These are phyloP conservation scores for Hypoxylon sp. DNA, from an alignment of 2,329 filamentous ascomycete species.

Conservation along the genomic window DNA sequence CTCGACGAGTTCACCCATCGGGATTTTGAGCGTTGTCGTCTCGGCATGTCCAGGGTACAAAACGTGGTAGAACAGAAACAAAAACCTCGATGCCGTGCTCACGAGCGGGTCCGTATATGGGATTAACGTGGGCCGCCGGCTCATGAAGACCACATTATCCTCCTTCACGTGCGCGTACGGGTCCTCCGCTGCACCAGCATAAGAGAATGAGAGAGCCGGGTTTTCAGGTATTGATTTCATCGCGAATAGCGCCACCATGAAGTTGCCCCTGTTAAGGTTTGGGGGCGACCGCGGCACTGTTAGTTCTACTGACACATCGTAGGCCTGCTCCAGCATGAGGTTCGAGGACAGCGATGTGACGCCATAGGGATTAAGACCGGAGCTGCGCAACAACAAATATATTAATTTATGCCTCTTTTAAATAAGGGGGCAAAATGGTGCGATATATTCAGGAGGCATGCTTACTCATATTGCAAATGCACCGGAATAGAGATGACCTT, in stretches of 20 bases:
- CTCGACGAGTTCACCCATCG: conserved; percentile 79
- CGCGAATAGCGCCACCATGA: conserved; percentile 89
- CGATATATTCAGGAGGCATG: not conserved
- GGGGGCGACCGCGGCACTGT: conserved; percentile 81
- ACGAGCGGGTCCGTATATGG: conserved; percentile 83
- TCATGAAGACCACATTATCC: conserved; percentile 68
- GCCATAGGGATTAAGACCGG: conserved; percentile 68
- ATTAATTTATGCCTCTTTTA: conserved; percentile 13
- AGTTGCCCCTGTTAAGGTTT: conserved; percentile 87
- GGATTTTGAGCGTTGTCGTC: conserved; percentile 73
- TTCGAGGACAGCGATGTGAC: conserved; percentile 64
- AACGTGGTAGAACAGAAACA: conserved; percentile 78
- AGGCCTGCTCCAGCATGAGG: conserved; percentile 80
- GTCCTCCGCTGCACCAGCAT: conserved; percentile 42
- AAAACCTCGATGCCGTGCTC: conserved; percentile 70
- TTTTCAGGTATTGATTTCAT: conserved; percentile 63
- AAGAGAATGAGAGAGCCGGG: conserved; percentile 46
- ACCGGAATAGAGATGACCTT: conserved; percentile 67
- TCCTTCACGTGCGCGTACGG: conserved; percentile 57
- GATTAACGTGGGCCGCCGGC: conserved; percentile 82
- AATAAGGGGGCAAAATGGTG: no score
- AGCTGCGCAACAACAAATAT: conserved; percentile 52
- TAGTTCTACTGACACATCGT: conserved; percentile 85
- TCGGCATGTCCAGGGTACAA: conserved; percentile 74
- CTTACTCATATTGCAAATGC: conserved; percentile 72